Base-by-base conservation (phyloP, 495 filamentous ascomycete species). In the Penicillium argentinense region DNA sequence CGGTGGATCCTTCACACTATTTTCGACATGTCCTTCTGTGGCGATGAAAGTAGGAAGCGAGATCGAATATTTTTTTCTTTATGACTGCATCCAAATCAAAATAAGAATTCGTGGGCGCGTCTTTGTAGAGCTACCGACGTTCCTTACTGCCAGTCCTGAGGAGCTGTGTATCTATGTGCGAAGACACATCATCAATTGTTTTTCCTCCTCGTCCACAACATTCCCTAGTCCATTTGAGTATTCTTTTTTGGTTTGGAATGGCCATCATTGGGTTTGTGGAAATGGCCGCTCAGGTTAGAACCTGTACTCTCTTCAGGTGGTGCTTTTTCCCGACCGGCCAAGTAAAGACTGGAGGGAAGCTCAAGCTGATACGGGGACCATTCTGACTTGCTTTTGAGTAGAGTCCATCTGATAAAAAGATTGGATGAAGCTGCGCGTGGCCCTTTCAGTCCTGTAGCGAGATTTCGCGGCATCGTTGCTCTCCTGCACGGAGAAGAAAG, bases 281-380 rank as follows among this genome's bases (percentile, higher is more conserved):
- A n/a, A n/a, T n/a, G n/a, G n/a, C n/a, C n/a, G n/a, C n/a, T n/a
- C n/a, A n/a, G n/a, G n/a, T n/a, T n/a, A n/a, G n/a, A n/a, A n/a
- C n/a, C n/a, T n/a, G n/a, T n/a, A n/a, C n/a, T 19, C 13, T 38
- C 34, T 17, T 19, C 34, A 5, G n/a, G 3, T 9, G 17, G 5
- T 9, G n/a, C 16, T 38, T 38, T 12, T 19, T 38, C 34, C 16
- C 9, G 12, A 17, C 17, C 5, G 34, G 17, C 34, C 34, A 38
- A 38, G 34, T 38, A 21, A 38, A 38, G 8, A 38, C 34, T 13
- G 34, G n/a, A 18, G 34, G 34, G 17, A 38, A 38, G 12, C 22
- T 18, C 17, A 38, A 18, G 22, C 17, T 38, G 17, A 38, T 38
- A 19, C 5, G 5, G 16, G 34, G 5, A 9, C 3, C 11, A 38